phyloP scores from a whole-genome alignment of 371 early-diverging fungal species.

The Mortierella sp. region DNA sequence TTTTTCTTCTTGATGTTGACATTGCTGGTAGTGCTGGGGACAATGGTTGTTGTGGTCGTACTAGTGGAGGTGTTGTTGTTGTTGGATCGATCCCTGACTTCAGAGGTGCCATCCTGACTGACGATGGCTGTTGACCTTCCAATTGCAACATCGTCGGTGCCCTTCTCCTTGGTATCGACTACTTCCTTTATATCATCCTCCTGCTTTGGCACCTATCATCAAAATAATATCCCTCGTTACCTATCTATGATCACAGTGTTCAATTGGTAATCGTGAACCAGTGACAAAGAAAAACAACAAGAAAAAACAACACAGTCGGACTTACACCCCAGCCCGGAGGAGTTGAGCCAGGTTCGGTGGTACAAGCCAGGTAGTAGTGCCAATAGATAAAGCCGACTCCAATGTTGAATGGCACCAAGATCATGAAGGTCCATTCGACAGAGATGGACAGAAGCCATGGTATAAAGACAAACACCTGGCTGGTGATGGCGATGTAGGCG shows the following conservation, averaged over 20 bases:
- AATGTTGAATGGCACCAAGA: slow-evolving; percentile 49
- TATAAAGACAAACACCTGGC: slow-evolving; percentile 70
- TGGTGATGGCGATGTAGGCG: slow-evolving; percentile 63
- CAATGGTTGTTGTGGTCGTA: not conserved
- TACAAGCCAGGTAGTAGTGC: slow-evolving; percentile 86
- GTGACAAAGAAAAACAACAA: not conserved
- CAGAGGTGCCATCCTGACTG: not conserved
- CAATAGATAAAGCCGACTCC: slow-evolving; percentile 53
- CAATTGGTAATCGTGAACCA: no score
- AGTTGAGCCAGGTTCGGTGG: slow-evolving; percentile 85
- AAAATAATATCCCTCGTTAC: no score
- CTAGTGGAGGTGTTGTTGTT: not conserved
- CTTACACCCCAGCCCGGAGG: slow-evolving; percentile 77
- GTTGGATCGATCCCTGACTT: not conserved
- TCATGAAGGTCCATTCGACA: slow-evolving; percentile 24
- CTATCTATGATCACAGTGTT: no score
- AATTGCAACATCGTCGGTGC: not conserved
- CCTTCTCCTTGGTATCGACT: not conserved
- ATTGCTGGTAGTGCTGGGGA: no score
- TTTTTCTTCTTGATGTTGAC: slow-evolving; percentile 24
- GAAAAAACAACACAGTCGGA: no score
- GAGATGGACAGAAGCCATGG: slow-evolving; percentile 64
- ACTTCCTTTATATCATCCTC: not conserved
- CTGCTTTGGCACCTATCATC: not conserved
- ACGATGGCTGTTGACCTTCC: not conserved